Percentiles rank a stretch among this genome's conserved stretches.
These are phyloP conservation scores for Candida buenavistaensis DNA, from an alignment of 1,139 yeast species.

Conservation along the genomic window DNA sequence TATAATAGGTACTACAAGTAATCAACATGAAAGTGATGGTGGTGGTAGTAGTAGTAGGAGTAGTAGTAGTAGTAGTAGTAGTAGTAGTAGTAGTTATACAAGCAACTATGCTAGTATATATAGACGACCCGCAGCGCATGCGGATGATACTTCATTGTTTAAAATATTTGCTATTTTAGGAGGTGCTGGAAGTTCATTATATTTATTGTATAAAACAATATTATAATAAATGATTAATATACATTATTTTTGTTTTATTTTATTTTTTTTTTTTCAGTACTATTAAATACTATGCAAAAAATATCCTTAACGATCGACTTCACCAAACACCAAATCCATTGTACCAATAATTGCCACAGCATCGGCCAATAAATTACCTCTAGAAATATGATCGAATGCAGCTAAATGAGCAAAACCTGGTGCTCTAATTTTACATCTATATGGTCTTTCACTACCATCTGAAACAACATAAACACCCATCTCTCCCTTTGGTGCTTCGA, in stretches of 20 bases:
- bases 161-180: conserved; percentile 28
- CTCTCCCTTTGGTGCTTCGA: conserved; percentile 95
- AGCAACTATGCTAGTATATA: no score
- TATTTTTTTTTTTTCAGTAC: no score
- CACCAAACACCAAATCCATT: conserved; percentile 94
- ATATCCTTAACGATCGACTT: conserved; percentile 83
- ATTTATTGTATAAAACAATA: conserved; percentile 23
- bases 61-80: no score
- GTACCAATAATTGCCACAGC: conserved; percentile 95
- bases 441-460: conserved; percentile 89
- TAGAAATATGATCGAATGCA: conserved; percentile 81
- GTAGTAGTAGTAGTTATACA: no score
- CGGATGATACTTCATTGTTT: conserved; percentile 21
- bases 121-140: conserved; percentile 23
- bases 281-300: no score
- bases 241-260: no score
- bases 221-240: conserved; percentile 5
- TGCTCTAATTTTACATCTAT: conserved; percentile 89
- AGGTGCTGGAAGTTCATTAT: conserved; percentile 34
- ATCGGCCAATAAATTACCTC: conserved; percentile 88
- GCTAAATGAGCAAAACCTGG: conserved; percentile 92
- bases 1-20: no score
- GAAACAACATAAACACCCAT: conserved; percentile 90
- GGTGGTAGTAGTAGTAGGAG: no score
- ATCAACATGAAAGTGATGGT: no score